Evolutionary conservation across 2,329 filamentous ascomycete genomes (phyloP), one percentile per base, ranked within the genome.

Genomic region (Claviceps spartinae): DNA sequence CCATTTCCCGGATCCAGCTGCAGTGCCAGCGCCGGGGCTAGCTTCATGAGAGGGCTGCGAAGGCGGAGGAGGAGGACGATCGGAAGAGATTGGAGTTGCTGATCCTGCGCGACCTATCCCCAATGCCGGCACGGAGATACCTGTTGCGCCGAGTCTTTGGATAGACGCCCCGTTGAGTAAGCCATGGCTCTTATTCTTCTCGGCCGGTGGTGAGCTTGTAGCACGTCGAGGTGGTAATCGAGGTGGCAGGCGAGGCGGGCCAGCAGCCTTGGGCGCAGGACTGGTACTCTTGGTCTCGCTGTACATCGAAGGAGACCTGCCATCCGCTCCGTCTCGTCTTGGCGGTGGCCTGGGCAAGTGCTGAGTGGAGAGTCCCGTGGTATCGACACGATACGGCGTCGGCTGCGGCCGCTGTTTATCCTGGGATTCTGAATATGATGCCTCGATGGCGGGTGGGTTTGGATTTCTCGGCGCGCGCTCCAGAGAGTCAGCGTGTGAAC

Each of bases 71-170:
- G 63, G 62, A 48, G 60, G 56, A 30, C 60, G 62, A 49, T 62
- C 57, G 53, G 62, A 58, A 41, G 63, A 58, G 43, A 58, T 54
- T 44, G 60, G 54, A 51, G 59, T 55, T 56, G 63, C 48, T 62
- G 64, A 53, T 56, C 62, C 58, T 60, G 55, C 56, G 58, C 62
- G 59, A 52, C 81, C 82, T 55, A 95, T 94, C 5, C 85, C 85
- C 4, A 95, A 72, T 0, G 78, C 85, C 0, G 88, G 84, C 0
- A 95, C 87, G 0, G 83, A 86, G 5, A 95, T 74, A 1, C 89
- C 89, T 1, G 86, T 83, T 40, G 81, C 77, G 11, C 82, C 79
- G 8, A 96, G 73, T 43, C 87, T 77, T 53, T 70, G 75, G 52
- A 84, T 64, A 5, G 88, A 83, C 5, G 74, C 78, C 60, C 74